Evolutionary conservation across 1,139 yeast species (phyloP), one percentile per base, ranked within the genome.

Genomic region (Zygoascus hellenicus): DNA sequence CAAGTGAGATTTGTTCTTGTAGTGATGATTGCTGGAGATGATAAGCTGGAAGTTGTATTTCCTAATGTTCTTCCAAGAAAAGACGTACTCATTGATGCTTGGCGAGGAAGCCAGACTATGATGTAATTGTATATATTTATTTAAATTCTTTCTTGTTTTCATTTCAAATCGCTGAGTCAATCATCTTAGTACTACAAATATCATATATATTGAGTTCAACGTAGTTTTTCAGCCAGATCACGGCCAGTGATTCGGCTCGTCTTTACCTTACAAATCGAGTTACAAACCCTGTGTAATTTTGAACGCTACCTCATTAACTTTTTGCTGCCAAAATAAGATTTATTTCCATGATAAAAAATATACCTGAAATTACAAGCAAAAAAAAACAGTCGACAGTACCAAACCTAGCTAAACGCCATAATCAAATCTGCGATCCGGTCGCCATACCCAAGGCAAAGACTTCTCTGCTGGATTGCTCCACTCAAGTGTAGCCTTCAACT

Each of bases 1-100:
- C 78, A 76, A 55, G 81, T 78, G 17, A 70, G 74, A 6, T 76
- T 71, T 55, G 76, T 77, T 54, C 63, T 78, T 64, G 75, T 78
- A 51, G 65, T 79, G 1, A 63, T 78, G 43, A 71, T 77, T 17
- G 68, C 69, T 41, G 62, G 68, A 15, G 56, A 62, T 44, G 64
- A 58, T 14, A 52, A 51, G 45, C 54, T 54, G 48, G 59, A 70
- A 46, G 74, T 78, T n/a, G 77, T 76, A 32, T 79, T 78, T 53
- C 77, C 76, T 7, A 67, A 68, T 38, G 65, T 55, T 2, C 45
- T 52, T n/a, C 65, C 65, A 1, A 43, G 58, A 32, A 39, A 58
- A 16, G 56, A 53, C 11, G 52, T 55, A 13, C 45, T 62, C 15
- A 61, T 59, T 37, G 42, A 43, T 14, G 60, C 62, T 6, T 61